Evolutionary conservation across 306 rosid species (phyloP).

Genomic region (Malus asiatica): DNA sequence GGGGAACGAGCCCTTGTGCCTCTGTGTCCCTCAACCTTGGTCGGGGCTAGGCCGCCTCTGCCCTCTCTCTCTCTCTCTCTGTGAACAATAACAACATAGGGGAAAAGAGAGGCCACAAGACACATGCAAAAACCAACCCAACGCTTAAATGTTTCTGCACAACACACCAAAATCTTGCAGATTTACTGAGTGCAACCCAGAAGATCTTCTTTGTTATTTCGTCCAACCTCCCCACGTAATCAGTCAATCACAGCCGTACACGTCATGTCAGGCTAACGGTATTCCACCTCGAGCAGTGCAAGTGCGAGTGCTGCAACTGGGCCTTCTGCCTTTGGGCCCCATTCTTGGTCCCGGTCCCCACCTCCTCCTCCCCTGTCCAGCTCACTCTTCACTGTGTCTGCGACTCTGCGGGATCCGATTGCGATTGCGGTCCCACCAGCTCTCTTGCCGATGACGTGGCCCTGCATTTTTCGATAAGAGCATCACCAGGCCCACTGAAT

Average conservation of each 20-base stretch:
- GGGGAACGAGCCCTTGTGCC: no score
- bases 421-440: slow-evolving; percentile 29
- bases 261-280: slow-evolving; percentile 32
- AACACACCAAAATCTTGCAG: slow-evolving; percentile 25
- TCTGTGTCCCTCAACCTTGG: neutral
- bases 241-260: slow-evolving; percentile 41
- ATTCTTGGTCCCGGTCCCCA: slow-evolving; percentile 17
- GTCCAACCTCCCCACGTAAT: slow-evolving; percentile 3
- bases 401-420: slow-evolving; percentile 7
- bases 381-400: slow-evolving; percentile 26
- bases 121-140: neutral
- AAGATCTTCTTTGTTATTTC: slow-evolving; percentile 39
- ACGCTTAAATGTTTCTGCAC: neutral
- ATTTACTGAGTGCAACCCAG: slow-evolving; percentile 15
- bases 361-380: slow-evolving; percentile 30
- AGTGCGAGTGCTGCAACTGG: slow-evolving; percentile 26
- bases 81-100: slow-evolving; percentile 6
- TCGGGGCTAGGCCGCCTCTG: neutral
- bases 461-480: neutral
- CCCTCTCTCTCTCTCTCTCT: neutral
- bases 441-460: neutral
- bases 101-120: slow-evolving; percentile 1
- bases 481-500: neutral
- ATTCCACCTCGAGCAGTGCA: slow-evolving; percentile 18
- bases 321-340: slow-evolving; percentile 16